Evolutionary conservation across 1,284 basidiomycete species (phyloP), one percentile per base, ranked within the genome.

Genomic region (Leucoagaricus sp.): DNA sequence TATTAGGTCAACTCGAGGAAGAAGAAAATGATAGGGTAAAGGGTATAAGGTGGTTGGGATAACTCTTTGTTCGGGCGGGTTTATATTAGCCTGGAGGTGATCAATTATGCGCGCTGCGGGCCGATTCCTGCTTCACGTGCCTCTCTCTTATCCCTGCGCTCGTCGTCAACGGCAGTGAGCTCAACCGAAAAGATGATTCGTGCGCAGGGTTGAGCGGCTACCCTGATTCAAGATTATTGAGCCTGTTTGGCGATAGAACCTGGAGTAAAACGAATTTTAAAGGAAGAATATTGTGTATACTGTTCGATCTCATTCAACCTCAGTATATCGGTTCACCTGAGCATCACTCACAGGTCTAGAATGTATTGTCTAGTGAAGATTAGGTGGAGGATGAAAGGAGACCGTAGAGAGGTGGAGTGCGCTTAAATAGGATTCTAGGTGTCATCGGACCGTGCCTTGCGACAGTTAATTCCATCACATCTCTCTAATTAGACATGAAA

Each of bases 51-150:
- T 36, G 52, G 52, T 53, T 53, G 15, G 28, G n/a, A 44, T 17
- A n/a, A n/a, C n/a, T n/a, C n/a, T n/a, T n/a, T n/a, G n/a, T 36
- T 29, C 38, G 45, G 28, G 53, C 41, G 19, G 46, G 38, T 41
- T 48, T 41, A 42, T 55, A 21, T 45, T 25, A 19, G 29, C 25
- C 5, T 38, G 33, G 29, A 26, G 38, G 38, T 34, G 23, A 46
- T 47, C 8, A 45, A 34, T n/a, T 42, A 33, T 19, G 51, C 33
- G 19, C 45, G 23, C 45, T 26, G 19, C 47, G 36, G 38, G 17
- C 53, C 53, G 53, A 48, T 48, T 29, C 19, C n/a, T 46, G n/a
- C 33, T 49, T 38, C 46, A 49, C 53, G 46, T 36, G 49, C 40
- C 26, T n/a, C 38, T 29, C 5, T 46, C 17, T 23, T 31, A 10